Base-by-base conservation (phyloP, 1,284 basidiomycete species). In the Bondarzewia mesenterica region DNA sequence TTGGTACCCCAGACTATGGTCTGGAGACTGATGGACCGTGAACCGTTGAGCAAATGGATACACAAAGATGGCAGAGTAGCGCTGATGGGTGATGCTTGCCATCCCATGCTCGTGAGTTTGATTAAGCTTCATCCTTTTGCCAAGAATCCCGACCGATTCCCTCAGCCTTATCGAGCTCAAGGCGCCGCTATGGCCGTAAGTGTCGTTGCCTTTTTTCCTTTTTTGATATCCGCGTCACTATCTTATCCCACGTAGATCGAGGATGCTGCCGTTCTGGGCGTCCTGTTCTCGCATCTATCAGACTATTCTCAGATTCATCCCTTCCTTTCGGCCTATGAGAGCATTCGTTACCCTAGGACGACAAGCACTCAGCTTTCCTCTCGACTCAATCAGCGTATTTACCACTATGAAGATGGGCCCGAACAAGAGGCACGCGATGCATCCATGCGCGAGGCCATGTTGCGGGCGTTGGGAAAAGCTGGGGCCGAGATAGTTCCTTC, bases 161-260 rank as follows among this genome's bases (percentile, higher is more conserved):
- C 35, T 21, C 54, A 82, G 79, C 82, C 82, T 5, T 82, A 82
- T 60, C 74, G 78, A 37, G 82, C 79, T 0, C 82, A 84, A 60
- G 82, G 80, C 14, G 75, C 80, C 12, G 79, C 81, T 3, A 82
- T 84, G 71, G 82, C 82, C 1, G 29, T 32, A 7, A 32, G 29
- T 32, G n/a, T 12, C 29, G n/a, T 32, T 10, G n/a, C n/a, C 29
- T n/a, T n/a, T n/a, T n/a, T n/a, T n/a, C n/a, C n/a, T n/a, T n/a
- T n/a, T n/a, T n/a, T n/a, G n/a, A n/a, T n/a, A n/a, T n/a, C n/a
- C n/a, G n/a, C n/a, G n/a, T n/a, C n/a, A n/a, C n/a, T n/a, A 32
- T 12, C 4, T 3, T 7, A 3, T 6, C 29, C n/a, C 12, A 10
- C n/a, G n/a, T 32, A 32, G 29, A 68, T 85, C 45, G 82, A 85